phyloP scores from a whole-genome alignment of 371 early-diverging fungal species.

The Syncephalastrum sp. region DNA sequence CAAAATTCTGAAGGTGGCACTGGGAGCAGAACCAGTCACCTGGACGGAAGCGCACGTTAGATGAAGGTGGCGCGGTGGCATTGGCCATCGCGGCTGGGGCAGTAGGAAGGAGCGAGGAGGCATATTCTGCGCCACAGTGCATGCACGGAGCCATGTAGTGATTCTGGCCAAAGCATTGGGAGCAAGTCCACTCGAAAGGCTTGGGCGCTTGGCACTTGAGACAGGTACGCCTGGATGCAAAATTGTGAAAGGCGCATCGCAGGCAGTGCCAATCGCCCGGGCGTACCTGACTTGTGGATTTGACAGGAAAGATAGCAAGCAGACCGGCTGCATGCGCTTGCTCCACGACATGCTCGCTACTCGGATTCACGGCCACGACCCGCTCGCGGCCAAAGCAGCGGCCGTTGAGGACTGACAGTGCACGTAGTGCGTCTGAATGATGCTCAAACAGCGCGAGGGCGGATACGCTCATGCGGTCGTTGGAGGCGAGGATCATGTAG shows the following conservation, averaged over 20 bases:
- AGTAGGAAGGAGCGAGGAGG: too few relatives aligned
- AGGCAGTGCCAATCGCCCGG: constrained; percentile 82
- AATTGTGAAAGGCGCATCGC: constrained; percentile 74
- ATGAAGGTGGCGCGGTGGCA: too few relatives aligned
- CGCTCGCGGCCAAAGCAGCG: constrained; percentile 60
- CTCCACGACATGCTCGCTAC: constrained; percentile 57
- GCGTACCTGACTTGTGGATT: constrained; percentile 41
- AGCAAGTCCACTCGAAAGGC: too few relatives aligned
- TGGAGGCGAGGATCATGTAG: constrained; percentile 52
- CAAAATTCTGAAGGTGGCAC: too few relatives aligned
- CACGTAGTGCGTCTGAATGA: constrained; percentile 64
- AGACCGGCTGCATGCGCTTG: constrained; percentile 41
- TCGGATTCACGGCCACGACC: constrained; percentile 67
- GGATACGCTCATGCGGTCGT: constrained; percentile 35
- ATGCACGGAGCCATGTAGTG: too few relatives aligned
- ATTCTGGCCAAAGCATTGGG: too few relatives aligned
- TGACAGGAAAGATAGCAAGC: constrained; percentile 60
- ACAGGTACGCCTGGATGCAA: constrained; percentile 57
- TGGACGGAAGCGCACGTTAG: too few relatives aligned
- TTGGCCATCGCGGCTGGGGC: too few relatives aligned
- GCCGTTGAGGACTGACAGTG: constrained; percentile 61
- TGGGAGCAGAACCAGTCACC: too few relatives aligned
- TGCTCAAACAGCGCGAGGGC: constrained; percentile 58
- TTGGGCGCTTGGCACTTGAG: too few relatives aligned
- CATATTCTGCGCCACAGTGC: too few relatives aligned